phyloP scores from a whole-genome alignment of 169 alveolate species.

The Plasmodium fragile region DNA sequence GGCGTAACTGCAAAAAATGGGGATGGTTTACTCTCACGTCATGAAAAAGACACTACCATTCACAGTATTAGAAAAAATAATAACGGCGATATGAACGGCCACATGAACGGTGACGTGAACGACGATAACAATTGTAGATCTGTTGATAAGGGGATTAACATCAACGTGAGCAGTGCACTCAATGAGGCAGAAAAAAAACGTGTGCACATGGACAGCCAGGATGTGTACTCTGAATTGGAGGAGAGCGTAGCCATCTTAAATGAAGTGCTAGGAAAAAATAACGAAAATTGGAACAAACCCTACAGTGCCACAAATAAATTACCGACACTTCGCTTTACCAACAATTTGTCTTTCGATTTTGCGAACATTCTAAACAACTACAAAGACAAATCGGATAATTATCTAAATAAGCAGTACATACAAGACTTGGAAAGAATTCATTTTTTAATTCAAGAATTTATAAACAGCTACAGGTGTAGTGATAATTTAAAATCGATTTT shows the following conservation, averaged over 20 bases:
- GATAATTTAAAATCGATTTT: constrained; percentile 68
- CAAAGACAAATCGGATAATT: constrained; percentile 42
- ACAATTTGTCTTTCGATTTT: not conserved
- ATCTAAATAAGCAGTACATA: constrained; percentile 27
- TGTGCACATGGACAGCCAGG: not conserved
- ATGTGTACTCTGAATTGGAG: not conserved
- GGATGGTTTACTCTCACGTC: not conserved
- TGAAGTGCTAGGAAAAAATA: not conserved
- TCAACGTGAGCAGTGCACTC: not conserved
- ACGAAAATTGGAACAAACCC: not conserved
- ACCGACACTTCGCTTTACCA: not conserved
- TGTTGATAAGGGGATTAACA: not conserved
- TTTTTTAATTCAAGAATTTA: constrained; percentile 21
- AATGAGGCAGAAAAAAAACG: not conserved
- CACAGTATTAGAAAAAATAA: not conserved
- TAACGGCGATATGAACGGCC: not conserved
- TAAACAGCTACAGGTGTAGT: constrained; percentile 25
- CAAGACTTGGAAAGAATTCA: constrained; percentile 39
- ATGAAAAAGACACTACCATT: not conserved
- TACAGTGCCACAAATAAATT: not conserved
- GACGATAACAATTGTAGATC: not conserved
- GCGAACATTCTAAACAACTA: constrained; percentile 1
- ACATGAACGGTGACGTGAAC: not conserved
- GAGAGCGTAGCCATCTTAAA: not conserved
- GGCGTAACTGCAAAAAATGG: not conserved